Base-by-base conservation (phyloP, 768 basidiomycete genomes). In the Mycena capillaripes region DNA sequence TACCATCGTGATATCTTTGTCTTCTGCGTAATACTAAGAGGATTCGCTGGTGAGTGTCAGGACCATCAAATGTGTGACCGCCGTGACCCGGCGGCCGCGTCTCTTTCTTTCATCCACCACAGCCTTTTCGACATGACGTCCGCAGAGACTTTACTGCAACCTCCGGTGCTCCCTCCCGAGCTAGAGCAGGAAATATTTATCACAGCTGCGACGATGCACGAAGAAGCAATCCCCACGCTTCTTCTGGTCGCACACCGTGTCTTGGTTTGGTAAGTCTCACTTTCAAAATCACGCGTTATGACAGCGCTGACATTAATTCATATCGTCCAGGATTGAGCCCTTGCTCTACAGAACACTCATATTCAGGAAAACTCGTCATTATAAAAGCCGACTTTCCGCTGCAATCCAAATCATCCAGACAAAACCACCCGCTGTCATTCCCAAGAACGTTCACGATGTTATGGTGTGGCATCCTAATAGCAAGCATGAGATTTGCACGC, bases 171-270 rank as follows among this genome's bases (percentile, higher is more conserved):
- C 19, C 63, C 63, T 2, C 44, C 19, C 10, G 63, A 65, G 36
- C 16, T 65, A 14, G 63, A 65, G 52, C 48, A 25, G 3, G 63
- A 65, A 27, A 55, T 65, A 53, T 65, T 65, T 21, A 34, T 36
- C 19, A 29, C 12, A 27, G 38, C 63, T 11, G 63, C 52, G 12
- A 40, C 2, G 2, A 5, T 52, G 1, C 10, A 65, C 14, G 2
- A n/a, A 2, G 63, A 65, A 65, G 55, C 44, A 2, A 55, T 65
- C 19, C 34, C 63, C 38, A 5, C 50, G 25, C 38, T 65, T 21
- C 50, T 53, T 42, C 38, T 21, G 25, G 48, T 65, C 19, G 48
- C 48, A 17, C 63, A 30, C 16, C 50, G 48, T 23, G 46, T 48
- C 2, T 48, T 48, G 4, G n/a, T 48, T 23, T 48, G 46, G 46